Evolutionary conservation across 2,329 filamentous ascomycete genomes (phyloP).

Genomic region (Curvularia eragrostidis): DNA sequence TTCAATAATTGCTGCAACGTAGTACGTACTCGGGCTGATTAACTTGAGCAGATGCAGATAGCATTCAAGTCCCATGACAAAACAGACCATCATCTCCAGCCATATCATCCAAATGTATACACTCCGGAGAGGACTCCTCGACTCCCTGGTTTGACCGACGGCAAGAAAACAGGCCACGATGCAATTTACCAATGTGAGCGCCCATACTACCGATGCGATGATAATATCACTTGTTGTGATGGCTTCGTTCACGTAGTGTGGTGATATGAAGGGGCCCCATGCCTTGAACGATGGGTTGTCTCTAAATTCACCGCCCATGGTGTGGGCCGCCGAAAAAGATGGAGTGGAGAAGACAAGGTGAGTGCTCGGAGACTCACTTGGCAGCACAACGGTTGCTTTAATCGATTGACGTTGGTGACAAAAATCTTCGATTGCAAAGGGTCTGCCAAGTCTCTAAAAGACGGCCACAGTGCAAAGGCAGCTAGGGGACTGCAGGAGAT

Average conservation of each 20-base stretch:
- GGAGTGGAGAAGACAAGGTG: not conserved
- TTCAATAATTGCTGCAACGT: no score
- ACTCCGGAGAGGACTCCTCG: conserved; percentile 43
- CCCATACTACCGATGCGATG: conserved; percentile 42
- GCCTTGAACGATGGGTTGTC: conserved; percentile 27
- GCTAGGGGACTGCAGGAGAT: conserved; percentile 26
- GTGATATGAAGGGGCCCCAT: conserved; percentile 37
- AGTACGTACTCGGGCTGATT: conserved; percentile 44
- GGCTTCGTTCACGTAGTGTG: conserved; percentile 30
- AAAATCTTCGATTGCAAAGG: conserved; percentile 2
- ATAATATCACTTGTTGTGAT: conserved; percentile 43
- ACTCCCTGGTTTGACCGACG: conserved; percentile 35
- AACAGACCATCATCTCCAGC: conserved; percentile 54
- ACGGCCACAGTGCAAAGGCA: conserved; percentile 18
- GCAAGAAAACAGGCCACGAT: conserved; percentile 45
- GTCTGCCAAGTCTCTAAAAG: conserved; percentile 16
- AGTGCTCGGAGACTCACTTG: conserved; percentile 1
- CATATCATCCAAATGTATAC: conserved; percentile 59
- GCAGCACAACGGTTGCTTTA: conserved; percentile 10
- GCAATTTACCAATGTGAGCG: conserved; percentile 36
- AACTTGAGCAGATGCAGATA: conserved; percentile 45
- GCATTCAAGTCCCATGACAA: conserved; percentile 53
- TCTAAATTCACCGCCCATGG: conserved; percentile 30
- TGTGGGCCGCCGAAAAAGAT: not conserved
- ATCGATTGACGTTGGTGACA: not conserved